A percentile compares a stretch with the other conserved stretches of the same genome.
Evolutionary conservation across 805 yeast species (phyloP).

Genomic region (Saturnispora ahearnii): DNA sequence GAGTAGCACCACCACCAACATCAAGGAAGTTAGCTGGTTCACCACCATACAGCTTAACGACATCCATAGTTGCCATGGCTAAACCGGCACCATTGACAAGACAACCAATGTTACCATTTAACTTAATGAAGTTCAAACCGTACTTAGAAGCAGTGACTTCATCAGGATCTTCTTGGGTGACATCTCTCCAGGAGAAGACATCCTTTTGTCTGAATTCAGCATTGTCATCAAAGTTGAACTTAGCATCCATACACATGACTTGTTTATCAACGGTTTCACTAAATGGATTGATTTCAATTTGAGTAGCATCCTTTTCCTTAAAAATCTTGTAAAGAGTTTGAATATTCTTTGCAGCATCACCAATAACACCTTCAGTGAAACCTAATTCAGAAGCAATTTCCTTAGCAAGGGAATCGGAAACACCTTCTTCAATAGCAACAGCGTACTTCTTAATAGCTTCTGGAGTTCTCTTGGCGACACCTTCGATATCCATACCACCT

Average conservation of each 20-base stretch:
- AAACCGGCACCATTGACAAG: conserved; percentile 99
- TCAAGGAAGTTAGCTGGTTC: conserved; percentile 98
- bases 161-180: conserved; percentile 95
- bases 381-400: conserved; percentile 76
- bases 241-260: conserved; percentile 98
- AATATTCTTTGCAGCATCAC: conserved; percentile 82
- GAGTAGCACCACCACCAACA: conserved; percentile 99
- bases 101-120: conserved; percentile 98
- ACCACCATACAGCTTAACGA: conserved; percentile 96
- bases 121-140: conserved; percentile 92
- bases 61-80: conserved; percentile 99
- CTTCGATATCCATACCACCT: conserved; percentile 99
- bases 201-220: conserved; percentile 93
- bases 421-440: conserved; percentile 69
- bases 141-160: conserved; percentile 87
- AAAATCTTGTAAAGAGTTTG: conserved; percentile 84
- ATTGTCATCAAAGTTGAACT: conserved; percentile 95
- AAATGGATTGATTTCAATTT: conserved; percentile 97
- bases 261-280: conserved; percentile 85
- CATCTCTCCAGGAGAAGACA: conserved; percentile 93
- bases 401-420: conserved; percentile 65
- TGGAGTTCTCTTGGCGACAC: conserved; percentile 89
- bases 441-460: conserved; percentile 84
- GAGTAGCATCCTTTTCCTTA: conserved; percentile 89
- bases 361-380: conserved; percentile 65